Evolutionary conservation across 2,329 filamentous ascomycete genomes (phyloP).

Genomic region (Colletotrichum neosansevieriae): DNA sequence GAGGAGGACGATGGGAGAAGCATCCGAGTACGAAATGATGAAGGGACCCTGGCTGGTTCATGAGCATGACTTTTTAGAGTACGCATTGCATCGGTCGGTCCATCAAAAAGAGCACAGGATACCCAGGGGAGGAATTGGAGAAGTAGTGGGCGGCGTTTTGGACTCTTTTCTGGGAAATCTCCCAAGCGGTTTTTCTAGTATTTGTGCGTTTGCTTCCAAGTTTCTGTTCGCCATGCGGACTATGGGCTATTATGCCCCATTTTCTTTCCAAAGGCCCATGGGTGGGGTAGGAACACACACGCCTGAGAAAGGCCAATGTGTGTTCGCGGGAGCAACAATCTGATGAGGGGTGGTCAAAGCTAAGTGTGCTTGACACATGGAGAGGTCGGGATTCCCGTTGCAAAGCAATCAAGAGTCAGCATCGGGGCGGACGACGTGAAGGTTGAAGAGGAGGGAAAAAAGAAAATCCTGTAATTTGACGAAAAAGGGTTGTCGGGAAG

Average conservation of each 20-base stretch:
- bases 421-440: not conserved
- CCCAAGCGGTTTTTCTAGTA: not conserved
- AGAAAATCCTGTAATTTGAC: not conserved
- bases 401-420: not conserved
- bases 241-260: slow-evolving; percentile 14
- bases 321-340: too few relatives aligned
- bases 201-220: not conserved
- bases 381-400: not conserved
- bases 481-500: not conserved
- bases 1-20: slow-evolving; percentile 34
- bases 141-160: slow-evolving; percentile 20
- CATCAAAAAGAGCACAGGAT: slow-evolving; percentile 27
- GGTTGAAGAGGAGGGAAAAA: not conserved
- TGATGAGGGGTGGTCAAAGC: not conserved
- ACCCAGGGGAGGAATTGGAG: slow-evolving; percentile 22
- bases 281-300: not conserved
- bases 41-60: slow-evolving; percentile 31
- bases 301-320: not conserved
- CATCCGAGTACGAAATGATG: slow-evolving; percentile 22
- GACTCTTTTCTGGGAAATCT: not conserved
- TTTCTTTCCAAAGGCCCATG: not conserved
- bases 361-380: not conserved
- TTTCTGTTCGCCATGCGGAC: slow-evolving; percentile 1
- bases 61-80: slow-evolving; percentile 41
- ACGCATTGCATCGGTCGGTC: slow-evolving; percentile 38